Evolutionary conservation across 2,329 filamentous ascomycete genomes (phyloP).

Genomic region (Monilinia aucupariae): DNA sequence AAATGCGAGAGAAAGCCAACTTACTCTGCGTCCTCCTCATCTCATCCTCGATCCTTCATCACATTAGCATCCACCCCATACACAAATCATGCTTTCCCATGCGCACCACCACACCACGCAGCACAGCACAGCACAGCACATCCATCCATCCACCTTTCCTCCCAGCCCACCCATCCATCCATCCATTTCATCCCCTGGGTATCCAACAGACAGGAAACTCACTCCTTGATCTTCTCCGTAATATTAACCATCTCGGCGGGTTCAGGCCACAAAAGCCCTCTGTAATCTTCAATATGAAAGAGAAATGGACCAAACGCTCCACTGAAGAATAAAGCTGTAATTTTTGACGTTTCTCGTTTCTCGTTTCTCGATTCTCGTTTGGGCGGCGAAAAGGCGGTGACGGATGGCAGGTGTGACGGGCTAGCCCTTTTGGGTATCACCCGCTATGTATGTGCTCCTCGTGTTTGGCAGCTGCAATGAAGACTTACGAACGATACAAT

Average conservation of each 20-base stretch:
- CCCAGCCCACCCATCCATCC: neutral
- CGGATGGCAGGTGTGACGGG: neutral
- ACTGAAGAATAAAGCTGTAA: neutral
- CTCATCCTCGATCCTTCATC: slow-evolving; percentile 93
- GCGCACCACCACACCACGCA: slow-evolving; percentile 5
- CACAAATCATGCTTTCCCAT: slow-evolving; percentile 17
- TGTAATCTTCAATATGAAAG: neutral
- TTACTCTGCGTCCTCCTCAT: slow-evolving; percentile 98
- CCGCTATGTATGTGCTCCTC: neutral
- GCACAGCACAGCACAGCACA: slow-evolving; percentile 6
- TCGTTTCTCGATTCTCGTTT: neutral
- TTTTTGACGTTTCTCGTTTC: neutral
- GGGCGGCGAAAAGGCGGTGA: neutral
- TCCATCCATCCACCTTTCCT: neutral
- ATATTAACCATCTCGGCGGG: slow-evolving; percentile 86
- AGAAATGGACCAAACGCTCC: neutral
- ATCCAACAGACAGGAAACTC: slow-evolving; percentile 35
- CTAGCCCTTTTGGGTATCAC: neutral
- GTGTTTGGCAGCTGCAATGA: neutral
- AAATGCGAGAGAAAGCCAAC: slow-evolving; percentile 27
- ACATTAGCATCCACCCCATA: neutral
- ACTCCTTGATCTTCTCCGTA: slow-evolving; percentile 99
- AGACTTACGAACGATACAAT: too few relatives aligned
- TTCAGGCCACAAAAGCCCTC: slow-evolving; percentile 8
- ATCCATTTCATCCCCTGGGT: neutral